Evolutionary conservation across 495 filamentous ascomycete species (phyloP).

Genomic region (Penicillium odoratum): DNA sequence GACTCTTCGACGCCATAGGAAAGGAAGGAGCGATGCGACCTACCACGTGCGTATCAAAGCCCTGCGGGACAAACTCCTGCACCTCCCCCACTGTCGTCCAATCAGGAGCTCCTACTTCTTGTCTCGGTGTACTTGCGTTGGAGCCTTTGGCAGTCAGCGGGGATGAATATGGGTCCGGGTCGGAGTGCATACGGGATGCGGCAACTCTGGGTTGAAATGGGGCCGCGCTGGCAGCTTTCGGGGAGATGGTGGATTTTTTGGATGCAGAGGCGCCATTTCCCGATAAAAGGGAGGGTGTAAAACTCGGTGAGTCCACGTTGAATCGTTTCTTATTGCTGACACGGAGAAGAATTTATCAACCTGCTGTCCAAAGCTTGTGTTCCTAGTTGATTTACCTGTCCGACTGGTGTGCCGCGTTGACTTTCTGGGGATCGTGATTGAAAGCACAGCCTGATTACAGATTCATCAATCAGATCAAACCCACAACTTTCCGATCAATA

Average conservation of each 20-base stretch:
- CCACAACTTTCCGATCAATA: slow-evolving; percentile 1
- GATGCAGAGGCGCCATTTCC: slow-evolving; percentile 44
- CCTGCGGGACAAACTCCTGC: slow-evolving; percentile 77
- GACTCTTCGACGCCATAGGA: not conserved
- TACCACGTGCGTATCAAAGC: slow-evolving; percentile 69
- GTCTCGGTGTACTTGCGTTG: slow-evolving; percentile 48
- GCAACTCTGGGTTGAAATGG: slow-evolving; percentile 75
- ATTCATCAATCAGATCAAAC: slow-evolving; percentile 30
- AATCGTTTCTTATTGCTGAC: slow-evolving; percentile 70
- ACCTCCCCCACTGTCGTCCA: slow-evolving; percentile 54
- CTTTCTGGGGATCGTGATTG: slow-evolving; percentile 77
- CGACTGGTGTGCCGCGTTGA: slow-evolving; percentile 48
- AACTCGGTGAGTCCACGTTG: slow-evolving; percentile 95
- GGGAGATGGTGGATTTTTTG: slow-evolving; percentile 74
- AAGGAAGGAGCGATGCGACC: slow-evolving; percentile 27
- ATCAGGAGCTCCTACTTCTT: slow-evolving; percentile 49
- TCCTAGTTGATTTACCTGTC: slow-evolving; percentile 50
- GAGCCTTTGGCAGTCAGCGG: slow-evolving; percentile 42
- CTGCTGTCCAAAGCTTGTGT: not conserved
- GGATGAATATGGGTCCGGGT: slow-evolving; percentile 1
- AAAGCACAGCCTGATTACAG: slow-evolving; percentile 70
- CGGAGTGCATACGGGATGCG: slow-evolving; percentile 40
- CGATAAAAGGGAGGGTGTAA: slow-evolving; percentile 70
- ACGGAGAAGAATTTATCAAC: not conserved
- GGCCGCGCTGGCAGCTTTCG: slow-evolving; percentile 84